Percentiles rank a stretch among this genome's conserved stretches.
phyloP scores from a whole-genome alignment of 192 early-diverging fungal species.

The Backusella luteola region DNA sequence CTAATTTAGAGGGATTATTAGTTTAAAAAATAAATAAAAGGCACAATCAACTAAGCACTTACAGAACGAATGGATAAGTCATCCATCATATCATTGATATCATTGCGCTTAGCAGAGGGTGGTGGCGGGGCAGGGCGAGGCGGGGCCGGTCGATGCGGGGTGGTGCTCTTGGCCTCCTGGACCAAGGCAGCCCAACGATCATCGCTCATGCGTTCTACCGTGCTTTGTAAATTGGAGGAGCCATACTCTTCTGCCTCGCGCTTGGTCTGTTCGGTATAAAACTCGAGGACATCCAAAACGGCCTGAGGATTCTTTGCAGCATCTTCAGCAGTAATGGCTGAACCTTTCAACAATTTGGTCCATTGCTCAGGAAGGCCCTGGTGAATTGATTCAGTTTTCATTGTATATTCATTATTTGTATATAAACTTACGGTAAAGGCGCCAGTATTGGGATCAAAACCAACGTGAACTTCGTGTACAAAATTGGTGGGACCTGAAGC shows the following conservation, averaged over 20 bases:
- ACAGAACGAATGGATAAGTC: conserved; percentile 26
- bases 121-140: conserved; percentile 34
- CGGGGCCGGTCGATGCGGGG: not conserved
- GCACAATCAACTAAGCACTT: not conserved
- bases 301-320: conserved; percentile 98
- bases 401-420: not conserved
- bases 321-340: conserved; percentile 96
- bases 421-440: conserved; percentile 51
- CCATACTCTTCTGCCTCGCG: conserved; percentile 55
- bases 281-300: conserved; percentile 96
- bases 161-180: conserved; percentile 33
- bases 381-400: not conserved
- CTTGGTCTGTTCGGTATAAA: conserved; percentile 89
- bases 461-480: conserved; percentile 82
- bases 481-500: conserved; percentile 85
- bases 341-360: conserved; percentile 90
- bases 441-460: conserved; percentile 63
- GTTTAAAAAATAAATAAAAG: not conserved
- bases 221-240: conserved; percentile 34
- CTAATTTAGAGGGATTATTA: not conserved
- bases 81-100: conserved; percentile 36
- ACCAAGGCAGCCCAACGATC: conserved; percentile 63
- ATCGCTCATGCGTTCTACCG: conserved; percentile 37
- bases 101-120: conserved; percentile 4
- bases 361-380: conserved; percentile 95